Evolutionary conservation across 208 protist genomes (phyloP), one percentile per base, ranked within the genome.

Genomic region (Porcisia hertigi): DNA sequence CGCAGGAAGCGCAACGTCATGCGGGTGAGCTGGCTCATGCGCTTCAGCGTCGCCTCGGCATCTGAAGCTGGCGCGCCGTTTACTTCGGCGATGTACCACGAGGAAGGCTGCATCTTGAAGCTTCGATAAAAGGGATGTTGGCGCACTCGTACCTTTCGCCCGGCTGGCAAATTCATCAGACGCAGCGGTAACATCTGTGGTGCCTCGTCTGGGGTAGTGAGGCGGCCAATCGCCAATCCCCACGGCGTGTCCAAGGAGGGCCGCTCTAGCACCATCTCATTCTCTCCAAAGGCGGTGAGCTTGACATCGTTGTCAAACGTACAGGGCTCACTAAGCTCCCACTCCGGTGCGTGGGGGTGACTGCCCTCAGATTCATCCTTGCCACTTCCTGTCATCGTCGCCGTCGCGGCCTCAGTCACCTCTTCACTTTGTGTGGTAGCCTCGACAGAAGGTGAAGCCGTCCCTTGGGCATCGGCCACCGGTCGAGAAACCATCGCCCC

Each of bases 181-280:
- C 64, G 80, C 70, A 72, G 53, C 11, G 80, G 74, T n/a, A 76
- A 63, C 30, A 58, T 16, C 59, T 76, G 69, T 11, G 80, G 75
- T 34, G 71, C 34, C 6, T 77, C 67, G 6, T 73, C 62, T 0
- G 49, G 30, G 52, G 80, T 70, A 16, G 60, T 73, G 5, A 69
- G 70, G 73, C 75, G 80, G 23, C 79, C 77, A 25, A 92, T 71
- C 47, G 75, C 52, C 49, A 95, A 63, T 39, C 86, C 86, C 88
- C 90, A 95, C 67, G 86, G 81, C 18, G 55, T 70, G 23, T 82
- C 70, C 20, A 72, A 75, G 8, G 86, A 87, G 0, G 85, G 70
- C 7, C 90, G 88, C 64, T 84, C 75, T 55, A 91, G 81, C 23
- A 86, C 69, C 81, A 95, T 92, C 77, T 90, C 84, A n/a, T 70